phyloP scores from a whole-genome alignment of 805 yeast genomes.

The Spathaspora girioi region DNA sequence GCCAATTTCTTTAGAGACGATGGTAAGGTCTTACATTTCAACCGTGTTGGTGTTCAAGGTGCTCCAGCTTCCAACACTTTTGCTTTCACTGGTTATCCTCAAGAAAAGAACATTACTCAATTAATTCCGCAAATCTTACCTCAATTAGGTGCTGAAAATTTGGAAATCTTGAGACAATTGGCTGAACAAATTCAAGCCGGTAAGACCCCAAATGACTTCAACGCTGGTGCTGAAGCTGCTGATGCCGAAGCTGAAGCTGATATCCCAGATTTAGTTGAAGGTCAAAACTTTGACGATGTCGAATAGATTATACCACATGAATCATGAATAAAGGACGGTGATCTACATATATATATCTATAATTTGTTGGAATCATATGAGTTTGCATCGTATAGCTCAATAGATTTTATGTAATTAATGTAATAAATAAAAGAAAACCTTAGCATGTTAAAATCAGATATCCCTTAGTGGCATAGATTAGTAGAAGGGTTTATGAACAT shows the following conservation, averaged over 20 bases:
- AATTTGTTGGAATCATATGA: not conserved
- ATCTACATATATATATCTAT: not conserved
- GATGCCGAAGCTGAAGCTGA: conserved; percentile 45
- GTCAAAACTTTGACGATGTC: conserved; percentile 76
- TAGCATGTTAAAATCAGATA: not conserved
- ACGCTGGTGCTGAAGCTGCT: conserved; percentile 43
- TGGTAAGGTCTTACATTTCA: conserved; percentile 93
- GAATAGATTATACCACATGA: conserved; percentile 23
- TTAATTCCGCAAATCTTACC: conserved; percentile 92
- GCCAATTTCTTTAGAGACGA: conserved; percentile 97
- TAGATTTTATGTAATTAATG: conserved; percentile 1
- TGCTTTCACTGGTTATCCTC: conserved; percentile 93
- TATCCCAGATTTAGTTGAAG: conserved; percentile 80
- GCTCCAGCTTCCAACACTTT: conserved; percentile 88
- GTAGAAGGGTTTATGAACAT: too few species aligned
- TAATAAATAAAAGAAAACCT: not conserved
- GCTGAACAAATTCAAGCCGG: conserved; percentile 82
- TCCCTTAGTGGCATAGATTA: too few species aligned
- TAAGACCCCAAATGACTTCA: conserved; percentile 45
- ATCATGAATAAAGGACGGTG: not conserved
- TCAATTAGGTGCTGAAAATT: conserved; percentile 94
- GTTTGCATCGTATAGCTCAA: not conserved
- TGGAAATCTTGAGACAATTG: conserved; percentile 80
- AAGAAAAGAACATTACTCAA: conserved; percentile 87
- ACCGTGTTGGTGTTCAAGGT: conserved; percentile 94